Evolutionary conservation across 208 protist species (phyloP), one percentile per base, ranked within the genome.

Genomic region (Acanthamoeba sp.): DNA sequence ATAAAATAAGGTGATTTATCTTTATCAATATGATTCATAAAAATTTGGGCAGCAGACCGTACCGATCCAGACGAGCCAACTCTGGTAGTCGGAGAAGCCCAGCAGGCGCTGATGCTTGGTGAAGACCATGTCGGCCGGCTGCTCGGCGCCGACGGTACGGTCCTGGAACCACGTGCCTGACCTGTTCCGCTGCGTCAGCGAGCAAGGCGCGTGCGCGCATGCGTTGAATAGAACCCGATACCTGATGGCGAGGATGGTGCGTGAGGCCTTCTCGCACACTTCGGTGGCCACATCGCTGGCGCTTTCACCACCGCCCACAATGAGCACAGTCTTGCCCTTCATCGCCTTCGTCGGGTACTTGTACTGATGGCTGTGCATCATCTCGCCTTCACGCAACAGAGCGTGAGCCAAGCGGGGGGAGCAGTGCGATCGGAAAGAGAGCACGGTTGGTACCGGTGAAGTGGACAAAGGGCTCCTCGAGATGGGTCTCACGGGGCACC

Each of bases 121-220:
- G 40, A 78, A 92, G 0, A 92, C 87, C 87, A 92, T 92, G 29
- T 92, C 87, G 38, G 87, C 87, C 32, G 87, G 87, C 40, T 92
- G 87, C 7, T 92, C 12, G 4, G 87, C 87, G 24, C 87, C 87
- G 18, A 92, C 87, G 20, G 87, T 76, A 10, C 87, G 34, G 40
- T 92, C 87, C 64, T 92, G 87, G 87, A 92, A 92, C 87, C 87
- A 92, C 22, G 48, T 52, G 27, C 87, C 87, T n/a, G 80, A 89
- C 27, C 73, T 84, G 27, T 29, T 22, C 16, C 16, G 55, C 55
- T 12, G 55, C 55, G 22, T 62, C 22, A 12, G 55, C 22, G 16
- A 62, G 55, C 22, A 62, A 62, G 16, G 12, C 12, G 22, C 55
- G 12, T 62, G 55, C 12, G 55, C 22, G 12, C 55, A 62, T 22